Percentiles rank a stretch among this genome's conserved stretches.
Evolutionary conservation across 306 rosid genomes (phyloP).

Genomic region (Senna siamea): DNA sequence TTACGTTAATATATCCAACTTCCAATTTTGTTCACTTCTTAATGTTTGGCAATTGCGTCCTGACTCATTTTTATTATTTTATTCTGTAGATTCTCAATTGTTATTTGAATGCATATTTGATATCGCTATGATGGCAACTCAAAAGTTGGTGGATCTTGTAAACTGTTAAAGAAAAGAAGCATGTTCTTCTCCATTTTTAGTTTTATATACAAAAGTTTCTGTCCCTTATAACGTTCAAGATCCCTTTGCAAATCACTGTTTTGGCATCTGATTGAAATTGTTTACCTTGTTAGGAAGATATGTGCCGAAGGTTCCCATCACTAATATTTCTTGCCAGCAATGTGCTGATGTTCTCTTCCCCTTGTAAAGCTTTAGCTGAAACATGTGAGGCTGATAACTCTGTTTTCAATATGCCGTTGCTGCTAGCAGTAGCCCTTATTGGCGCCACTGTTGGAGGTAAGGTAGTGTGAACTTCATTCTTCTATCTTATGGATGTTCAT

Average conservation of each 20-base stretch:
- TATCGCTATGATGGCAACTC: background rate
- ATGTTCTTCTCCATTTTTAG: background rate
- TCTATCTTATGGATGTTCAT: background rate
- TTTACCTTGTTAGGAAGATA: conserved; percentile 45
- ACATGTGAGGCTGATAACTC: conserved; percentile 64
- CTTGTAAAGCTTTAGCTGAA: conserved; percentile 66
- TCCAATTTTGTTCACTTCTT: background rate
- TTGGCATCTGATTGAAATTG: background rate
- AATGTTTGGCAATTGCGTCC: background rate
- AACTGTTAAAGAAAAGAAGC: background rate
- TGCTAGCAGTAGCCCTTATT: conserved; percentile 67
- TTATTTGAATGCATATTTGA: background rate
- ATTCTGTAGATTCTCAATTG: background rate
- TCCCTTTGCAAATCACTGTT: background rate
- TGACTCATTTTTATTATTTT: background rate
- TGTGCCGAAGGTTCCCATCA: conserved; percentile 41
- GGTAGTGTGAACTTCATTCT: conserved; percentile 18
- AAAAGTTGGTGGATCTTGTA: background rate
- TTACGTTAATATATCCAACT: background rate
- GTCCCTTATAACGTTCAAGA: background rate
- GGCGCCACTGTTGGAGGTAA: conserved; percentile 86
- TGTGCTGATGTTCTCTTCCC: conserved; percentile 50
- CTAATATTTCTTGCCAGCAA: conserved; percentile 47
- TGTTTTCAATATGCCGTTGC: conserved; percentile 64
- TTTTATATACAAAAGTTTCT: background rate